Base-by-base conservation (phyloP, 495 filamentous ascomycete genomes). In the Penicillium tannophilum region DNA sequence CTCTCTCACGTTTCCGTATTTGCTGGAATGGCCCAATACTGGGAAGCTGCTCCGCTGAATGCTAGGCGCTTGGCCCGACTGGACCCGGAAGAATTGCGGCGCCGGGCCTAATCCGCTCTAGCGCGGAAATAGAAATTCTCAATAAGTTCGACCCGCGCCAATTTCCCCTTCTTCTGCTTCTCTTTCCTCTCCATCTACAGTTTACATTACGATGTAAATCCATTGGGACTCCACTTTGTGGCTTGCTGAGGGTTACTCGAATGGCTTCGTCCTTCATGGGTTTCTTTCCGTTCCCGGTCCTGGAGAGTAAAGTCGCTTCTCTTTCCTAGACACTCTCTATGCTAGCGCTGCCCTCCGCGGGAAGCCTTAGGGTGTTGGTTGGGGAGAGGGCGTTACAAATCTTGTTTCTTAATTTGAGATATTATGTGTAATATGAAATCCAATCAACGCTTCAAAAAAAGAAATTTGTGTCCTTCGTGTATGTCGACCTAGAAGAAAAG, bases 221-320 rank as follows among this genome's bases (percentile, higher is more conserved):
- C 33, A 59, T 58, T 58, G 59, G 61, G 61, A 56, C 61, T 63
- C 61, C 61, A 63, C 61, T 52, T 36, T 63, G 61, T 63, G 61
- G 61, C 61, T 63, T 63, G 61, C 61, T 63, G 61, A 63, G 39
- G 57, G 56, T 60, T 60, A 60, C 50, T 35, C 61, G 46, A 28
- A 56, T 48, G 45, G 56, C 56, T 63, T 60, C 61, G 61, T 56
- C 56, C 56, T 63, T 42, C 31, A 26, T 63, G 61, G 61, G 33
- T 60, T 60, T 63, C 53, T 52, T 63, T 63, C 61, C 61, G 61
- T 63, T 63, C 61, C 61, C 61, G 61, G 61, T 56, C 56, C 61
- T 63, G 61, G 56, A 63, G 61, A 63, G 61, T 59, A 33, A 63
- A 52, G 52, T 16, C 61, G 56, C 42, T 63, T 50, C 60, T 63